Base-by-base conservation (phyloP, 495 filamentous ascomycete species). In the Articulospora tetracladia region DNA sequence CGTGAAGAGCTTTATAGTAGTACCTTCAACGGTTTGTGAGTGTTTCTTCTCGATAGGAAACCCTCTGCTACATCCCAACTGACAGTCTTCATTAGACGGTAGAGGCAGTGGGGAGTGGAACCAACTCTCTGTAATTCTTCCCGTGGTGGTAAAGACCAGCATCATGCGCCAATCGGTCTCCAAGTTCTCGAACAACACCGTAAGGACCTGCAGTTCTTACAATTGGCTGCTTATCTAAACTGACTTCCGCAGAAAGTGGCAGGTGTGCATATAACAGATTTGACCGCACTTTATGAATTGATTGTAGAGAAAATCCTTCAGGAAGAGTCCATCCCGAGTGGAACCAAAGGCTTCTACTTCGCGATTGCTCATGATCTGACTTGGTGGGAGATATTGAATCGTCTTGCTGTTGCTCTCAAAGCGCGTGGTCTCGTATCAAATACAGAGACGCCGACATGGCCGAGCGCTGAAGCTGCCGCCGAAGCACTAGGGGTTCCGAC, bases 331-430 rank as follows among this genome's bases (percentile, higher is more conserved):
- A 66, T 73, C 26, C 70, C 72, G 46, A 74, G 54, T 57, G 71
- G 71, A 52, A 62, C 70, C 58, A 36, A 70, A 25, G 73, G 73
- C 59, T 72, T 72, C 60, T 76, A 74, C 58, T 74, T 76, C 58
- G 60, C 70, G 22, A 62, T 68, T 44, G 70, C 66, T 34, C 73
- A 76, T 44, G 58, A 62, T 30, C 57, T 62, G 27, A 57, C 55
- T 22, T 74, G 71, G 72, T 74, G 68, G 68, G 68, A 65, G 39
- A 57, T 68, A 61, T 67, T 72, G 67, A 55, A 73, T n/a, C 41
- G 58, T 55, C 60, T 76, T 50, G 72, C 73, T 24, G 48, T 61
- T 34, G 64, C 50, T 46, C 55, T 76, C 36, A 58, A 73, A 48
- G 66, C 63, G 27, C 72, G 73, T 55, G 72, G 73, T 24, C 71